phyloP scores from a whole-genome alignment of 805 yeast genomes.

The Dipodascus geniculatus region DNA sequence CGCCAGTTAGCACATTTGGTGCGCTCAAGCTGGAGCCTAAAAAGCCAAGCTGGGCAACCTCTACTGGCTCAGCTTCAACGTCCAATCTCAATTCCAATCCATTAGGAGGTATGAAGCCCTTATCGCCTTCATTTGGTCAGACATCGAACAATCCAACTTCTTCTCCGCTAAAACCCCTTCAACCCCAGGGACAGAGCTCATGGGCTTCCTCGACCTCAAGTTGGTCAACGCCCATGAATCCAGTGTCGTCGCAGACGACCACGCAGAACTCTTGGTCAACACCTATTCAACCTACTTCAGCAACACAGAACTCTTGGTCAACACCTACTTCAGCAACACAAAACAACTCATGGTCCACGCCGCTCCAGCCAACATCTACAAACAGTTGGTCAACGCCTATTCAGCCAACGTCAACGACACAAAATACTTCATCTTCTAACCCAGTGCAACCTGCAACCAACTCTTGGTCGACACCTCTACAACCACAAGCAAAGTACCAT shows the following conservation, averaged over 20 bases:
- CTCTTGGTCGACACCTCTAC: slow-evolving; percentile 2
- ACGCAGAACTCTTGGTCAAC: not conserved
- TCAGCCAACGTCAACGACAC: not conserved
- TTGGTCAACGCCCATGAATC: not conserved
- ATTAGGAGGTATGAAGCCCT: not conserved
- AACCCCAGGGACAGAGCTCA: not conserved
- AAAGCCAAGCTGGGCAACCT: too few relatives aligned
- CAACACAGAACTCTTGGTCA: not conserved
- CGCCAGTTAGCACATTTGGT: not conserved
- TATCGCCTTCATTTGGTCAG: slow-evolving; percentile 1
- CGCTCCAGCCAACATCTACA: not conserved
- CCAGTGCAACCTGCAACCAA: slow-evolving; percentile 1
- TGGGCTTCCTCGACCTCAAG: too few relatives aligned
- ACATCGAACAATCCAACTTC: not conserved
- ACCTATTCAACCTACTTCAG: not conserved
- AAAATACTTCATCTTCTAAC: not conserved
- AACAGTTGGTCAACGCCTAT: not conserved
- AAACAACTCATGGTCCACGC: slow-evolving; percentile 2
- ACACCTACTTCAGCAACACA: not conserved
- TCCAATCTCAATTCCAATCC: too few relatives aligned
- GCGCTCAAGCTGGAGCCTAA: not conserved
- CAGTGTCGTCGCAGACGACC: not conserved
- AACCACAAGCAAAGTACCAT: not conserved
- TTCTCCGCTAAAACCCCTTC: not conserved
- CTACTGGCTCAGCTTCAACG: not conserved